Base-by-base conservation (phyloP, 495 filamentous ascomycete species). In the Talaromyces nanjingensis region DNA sequence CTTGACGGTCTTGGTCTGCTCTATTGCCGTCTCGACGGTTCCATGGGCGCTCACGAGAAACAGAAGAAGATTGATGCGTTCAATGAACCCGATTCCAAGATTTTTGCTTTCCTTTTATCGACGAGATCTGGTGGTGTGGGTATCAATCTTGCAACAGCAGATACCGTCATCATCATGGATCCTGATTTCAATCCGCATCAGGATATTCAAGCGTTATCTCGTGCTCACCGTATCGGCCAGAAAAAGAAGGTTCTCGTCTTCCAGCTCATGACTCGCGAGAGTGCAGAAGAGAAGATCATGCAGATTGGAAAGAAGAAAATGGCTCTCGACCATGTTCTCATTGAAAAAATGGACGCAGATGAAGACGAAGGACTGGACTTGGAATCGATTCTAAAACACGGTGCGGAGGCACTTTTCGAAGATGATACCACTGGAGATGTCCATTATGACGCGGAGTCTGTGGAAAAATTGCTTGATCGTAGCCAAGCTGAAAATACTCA, bases 121-220 rank as follows among this genome's bases (percentile, higher is more conserved):
- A 99, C 94, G 16, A 87, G 94, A 65, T 92, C 94, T 6, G 94
- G 94, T 42, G 94, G 94, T 59, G 93, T 98, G 2, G 94, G 94
- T 16, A 99, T 99, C 77, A 99, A 99, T 69, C 84, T 99, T 55
- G 94, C 96, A 0, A 96, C 91, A 31, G 94, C 94, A 3, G 94
- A 99, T 69, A 99, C 96, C 0, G 94, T 99, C 65, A 97, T 99
- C 61, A 97, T 99, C 57, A 87, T 97, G 67, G 94, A 99, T 70
- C 96, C 94, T 0, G 94, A 99, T 69, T 98, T 96, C 78, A 99
- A 99, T 67, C 94, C 94, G 0, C 94, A 98, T 68, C 94, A 98
- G 72, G 94, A 99, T 70, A 91, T 98, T 65, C 94, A 99, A 74
- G 94, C 94, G 0, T 76, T 98, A 5, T 96, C 92, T 7, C 87